Base-by-base conservation (phyloP, 768 basidiomycete species). In the Leccinum fibrillosum region DNA sequence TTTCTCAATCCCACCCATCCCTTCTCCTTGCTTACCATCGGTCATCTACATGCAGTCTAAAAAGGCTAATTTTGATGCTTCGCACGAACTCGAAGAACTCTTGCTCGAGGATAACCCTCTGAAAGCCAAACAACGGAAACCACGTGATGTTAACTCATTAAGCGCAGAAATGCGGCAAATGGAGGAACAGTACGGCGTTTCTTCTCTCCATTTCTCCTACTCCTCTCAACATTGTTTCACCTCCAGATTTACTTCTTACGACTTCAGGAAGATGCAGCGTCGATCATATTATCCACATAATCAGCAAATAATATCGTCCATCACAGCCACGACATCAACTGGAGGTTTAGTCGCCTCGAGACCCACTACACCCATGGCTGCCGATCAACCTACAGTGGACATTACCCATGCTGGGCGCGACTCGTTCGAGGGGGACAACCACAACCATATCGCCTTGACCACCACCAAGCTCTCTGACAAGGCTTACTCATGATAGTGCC, bases 11-110 rank as follows among this genome's bases (percentile, higher is more conserved):
- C 37, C 19, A 23, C 4, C 4, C 15, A 15, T 45, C 25, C 49
- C 21, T 48, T 45, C 21, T 30, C 21, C 21, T 12, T 35, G 34
- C 54, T 53, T 55, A 58, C 56, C n/a, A 55, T 63, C 15, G 11
- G 11, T 6, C 32, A 55, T 48, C 58, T 49, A n/a, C 15, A 8
- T 0, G 5, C 68, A 98, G 95, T 87, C 88, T n/a, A 98, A 98
- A 78, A 97, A 97, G 75, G 94, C 96, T 30, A 98, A 99, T 73
- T 99, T 99, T 69, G 96, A 99, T 70, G 95, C 96, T 26, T 98
- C 96, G 12, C 95, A 98, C 68, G 96, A 99, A 74, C 77, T 99
- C 35, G 96, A 99, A 69, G 96, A 99, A 74, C 80, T 99, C 21
- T 74, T 99, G 11, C 76, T 99, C 17, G 96, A 99, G 74, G 95